These are phyloP conservation scores for Sordaria brevicollis DNA, from an alignment of 495 filamentous ascomycete genomes.

Conservation along the genomic window DNA sequence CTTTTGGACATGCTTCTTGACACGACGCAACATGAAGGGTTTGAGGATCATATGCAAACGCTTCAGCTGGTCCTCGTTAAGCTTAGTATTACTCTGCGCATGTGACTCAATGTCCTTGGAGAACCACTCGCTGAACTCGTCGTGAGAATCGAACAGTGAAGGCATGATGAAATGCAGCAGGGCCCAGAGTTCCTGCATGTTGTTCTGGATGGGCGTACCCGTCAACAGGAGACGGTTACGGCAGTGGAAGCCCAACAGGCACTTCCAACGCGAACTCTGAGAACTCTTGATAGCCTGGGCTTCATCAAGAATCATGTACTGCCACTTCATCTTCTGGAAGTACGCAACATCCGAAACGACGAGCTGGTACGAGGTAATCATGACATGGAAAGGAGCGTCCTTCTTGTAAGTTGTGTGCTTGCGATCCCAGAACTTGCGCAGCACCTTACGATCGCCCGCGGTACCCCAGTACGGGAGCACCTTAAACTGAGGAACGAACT, in stretches of 20 bases:
- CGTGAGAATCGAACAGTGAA: slow-evolving; percentile 92
- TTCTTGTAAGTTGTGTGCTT: slow-evolving; percentile 92
- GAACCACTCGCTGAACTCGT: slow-evolving; percentile 99
- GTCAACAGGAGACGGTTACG: slow-evolving; percentile 91
- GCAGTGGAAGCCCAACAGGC: slow-evolving; percentile 84
- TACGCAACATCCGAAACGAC: slow-evolving; percentile 93
- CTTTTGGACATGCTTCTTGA: slow-evolving; percentile 98
- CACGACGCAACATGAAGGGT: slow-evolving; percentile 97
- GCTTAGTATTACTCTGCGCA: slow-evolving; percentile 94
- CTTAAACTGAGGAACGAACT: slow-evolving; percentile 88
- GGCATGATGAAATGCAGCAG: slow-evolving; percentile 99
- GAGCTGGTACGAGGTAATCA: slow-evolving; percentile 94
- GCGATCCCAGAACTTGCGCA: slow-evolving; percentile 98
- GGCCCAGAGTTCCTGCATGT: slow-evolving; percentile 99
- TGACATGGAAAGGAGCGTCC: slow-evolving; percentile 87
- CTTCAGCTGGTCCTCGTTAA: slow-evolving; percentile 94
- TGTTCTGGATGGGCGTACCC: slow-evolving; percentile 97
- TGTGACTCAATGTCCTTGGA: slow-evolving; percentile 99
- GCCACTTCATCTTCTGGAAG: slow-evolving; percentile 98
- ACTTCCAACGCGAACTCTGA: slow-evolving; percentile 93
- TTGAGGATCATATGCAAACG: slow-evolving; percentile 98
- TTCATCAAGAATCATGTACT: slow-evolving; percentile 99
- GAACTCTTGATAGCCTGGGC: slow-evolving; percentile 99
- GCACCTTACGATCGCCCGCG: slow-evolving; percentile 86
- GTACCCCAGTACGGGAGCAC: slow-evolving; percentile 96